Evolutionary conservation across 2,329 filamentous ascomycete species (phyloP).

Genomic region (Aspergillus sp.): DNA sequence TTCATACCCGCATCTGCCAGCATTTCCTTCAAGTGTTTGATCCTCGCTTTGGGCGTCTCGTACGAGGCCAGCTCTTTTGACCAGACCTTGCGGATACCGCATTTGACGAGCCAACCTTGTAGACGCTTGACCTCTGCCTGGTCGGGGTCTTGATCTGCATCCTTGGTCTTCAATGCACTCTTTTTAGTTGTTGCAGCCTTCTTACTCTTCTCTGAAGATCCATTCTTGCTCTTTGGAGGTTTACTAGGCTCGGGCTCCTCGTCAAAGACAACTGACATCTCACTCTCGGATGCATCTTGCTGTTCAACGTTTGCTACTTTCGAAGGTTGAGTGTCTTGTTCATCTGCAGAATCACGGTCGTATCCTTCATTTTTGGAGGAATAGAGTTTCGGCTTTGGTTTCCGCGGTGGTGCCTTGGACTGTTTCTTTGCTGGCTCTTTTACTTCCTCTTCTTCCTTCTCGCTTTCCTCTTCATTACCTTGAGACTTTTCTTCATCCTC

Average conservation of each 20-base stretch:
- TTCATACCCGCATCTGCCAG: conserved; percentile 78
- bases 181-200: conserved; percentile 12
- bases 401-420: conserved; percentile 4
- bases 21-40: conserved; percentile 70
- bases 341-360: conserved; percentile 8
- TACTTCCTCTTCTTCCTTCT: conserved; percentile 10
- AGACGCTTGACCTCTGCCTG: conserved; percentile 79
- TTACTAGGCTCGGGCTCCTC: conserved; percentile 57
- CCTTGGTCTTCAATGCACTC: conserved; percentile 33
- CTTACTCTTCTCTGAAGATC: conserved; percentile 19
- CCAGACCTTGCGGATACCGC: conserved; percentile 90
- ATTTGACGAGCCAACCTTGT: conserved; percentile 79
- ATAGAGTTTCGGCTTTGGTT: conserved; percentile 2
- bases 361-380: conserved; percentile 6
- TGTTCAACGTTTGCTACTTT: conserved; percentile 32
- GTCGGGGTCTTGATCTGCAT: conserved; percentile 50
- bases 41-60: conserved; percentile 67
- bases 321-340: conserved; percentile 7
- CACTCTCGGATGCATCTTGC: conserved; percentile 49
- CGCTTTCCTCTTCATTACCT: conserved; percentile 12
- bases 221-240: conserved; percentile 23
- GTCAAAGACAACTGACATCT: conserved; percentile 70
- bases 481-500: conserved; percentile 14
- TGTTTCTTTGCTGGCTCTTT: conserved; percentile 11
- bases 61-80: conserved; percentile 70